Base-by-base conservation (phyloP, 768 basidiomycete species). In the Boletales sp. region DNA sequence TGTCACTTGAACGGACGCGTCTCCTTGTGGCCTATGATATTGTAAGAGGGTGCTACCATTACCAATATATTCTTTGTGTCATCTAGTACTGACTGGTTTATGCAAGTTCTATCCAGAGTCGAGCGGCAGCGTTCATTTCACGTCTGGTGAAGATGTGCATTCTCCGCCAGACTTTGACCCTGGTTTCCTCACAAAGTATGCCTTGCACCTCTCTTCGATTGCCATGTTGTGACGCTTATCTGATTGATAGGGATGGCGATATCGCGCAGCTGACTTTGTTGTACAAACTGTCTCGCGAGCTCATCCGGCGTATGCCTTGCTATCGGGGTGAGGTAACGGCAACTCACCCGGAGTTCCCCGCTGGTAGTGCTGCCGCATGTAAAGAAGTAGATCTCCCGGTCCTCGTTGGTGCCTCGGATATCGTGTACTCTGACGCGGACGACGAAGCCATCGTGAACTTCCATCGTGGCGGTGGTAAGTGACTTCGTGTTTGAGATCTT, bases 241-340 rank as follows among this genome's bases (percentile, higher is more conserved):
- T n/a, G n/a, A 39, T 15, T 3, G 2, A 10, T 18, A 60, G 58
- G 32, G 44, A 48, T 0, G 46, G 69, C 4, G 79, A 81, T 56
- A 17, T 84, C 8, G 71, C 59, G 2, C 63, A 74, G n/a, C 56
- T 83, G 45, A 69, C 70, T 49, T 78, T 78, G 73, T 67, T 61
- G 0, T 84, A 83, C 62, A 86, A 84, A 57, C 74, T 71, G 44
- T 48, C 59, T 3, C 71, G 82, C 1, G 82, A 86, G 63, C 49
- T 80, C 15, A 70, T 72, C 5, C 75, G 83, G 21, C 76, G 82
- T 12, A 78, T 83, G 77, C 57, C 66, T 12, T 49, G 34, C 5
- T 58, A 51, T 39, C 39, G 57, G 28, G 59, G 59, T 25, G 57
- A 60, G 41, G 43, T 41, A 1, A 4, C 31, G 12, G 10, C 15